phyloP scores from a whole-genome alignment of 768 basidiomycete genomes.

The Boletus huronensis region DNA sequence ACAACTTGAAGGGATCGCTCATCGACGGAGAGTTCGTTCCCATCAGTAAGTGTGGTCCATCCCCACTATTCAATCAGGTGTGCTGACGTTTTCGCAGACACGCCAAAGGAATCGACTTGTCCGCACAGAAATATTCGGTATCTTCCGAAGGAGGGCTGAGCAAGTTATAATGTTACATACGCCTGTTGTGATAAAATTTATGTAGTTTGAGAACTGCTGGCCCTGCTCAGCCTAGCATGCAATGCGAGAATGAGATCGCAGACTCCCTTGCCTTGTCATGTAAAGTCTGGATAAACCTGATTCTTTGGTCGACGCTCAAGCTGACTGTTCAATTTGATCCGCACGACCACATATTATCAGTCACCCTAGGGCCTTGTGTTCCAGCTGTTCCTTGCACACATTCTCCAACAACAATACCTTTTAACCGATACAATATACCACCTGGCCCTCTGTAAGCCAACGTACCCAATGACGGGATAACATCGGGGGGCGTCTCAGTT shows the following conservation, averaged over 20 bases:
- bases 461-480: not conserved
- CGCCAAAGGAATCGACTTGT: slow-evolving; percentile 52
- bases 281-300: not conserved
- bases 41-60: slow-evolving; percentile 42
- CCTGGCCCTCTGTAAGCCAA: not conserved
- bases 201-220: not conserved
- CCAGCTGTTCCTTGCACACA: not conserved
- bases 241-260: not conserved
- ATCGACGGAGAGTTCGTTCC: slow-evolving; percentile 61
- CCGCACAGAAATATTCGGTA: slow-evolving; percentile 57
- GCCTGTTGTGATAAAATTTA: not conserved
- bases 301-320: not conserved
- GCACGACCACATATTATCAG: not conserved
- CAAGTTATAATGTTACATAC: not conserved
- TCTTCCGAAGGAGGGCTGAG: slow-evolving; percentile 42
- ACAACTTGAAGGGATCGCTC: slow-evolving; percentile 59
- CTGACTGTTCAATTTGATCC: no score
- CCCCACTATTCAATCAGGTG: not conserved
- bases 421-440: no score
- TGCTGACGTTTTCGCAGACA: slow-evolving; percentile 37
- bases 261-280: not conserved
- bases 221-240: not conserved
- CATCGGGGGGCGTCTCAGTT: not conserved
- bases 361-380: not conserved
- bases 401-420: no score